Evolutionary conservation across 2,329 filamentous ascomycete species (phyloP).

Genomic region (Apiospora malaysiana): DNA sequence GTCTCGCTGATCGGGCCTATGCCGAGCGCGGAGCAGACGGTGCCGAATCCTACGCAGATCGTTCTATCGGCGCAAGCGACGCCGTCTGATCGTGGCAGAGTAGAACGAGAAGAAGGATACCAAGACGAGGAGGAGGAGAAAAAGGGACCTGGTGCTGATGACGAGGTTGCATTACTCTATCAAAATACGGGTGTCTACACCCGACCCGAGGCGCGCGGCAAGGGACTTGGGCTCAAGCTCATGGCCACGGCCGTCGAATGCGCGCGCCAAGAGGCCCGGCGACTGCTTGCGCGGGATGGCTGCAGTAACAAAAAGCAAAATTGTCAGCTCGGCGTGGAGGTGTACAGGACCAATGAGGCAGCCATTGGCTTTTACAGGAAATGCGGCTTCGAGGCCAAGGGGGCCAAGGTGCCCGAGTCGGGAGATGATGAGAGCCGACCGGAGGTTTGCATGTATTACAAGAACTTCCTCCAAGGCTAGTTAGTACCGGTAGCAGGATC

Average conservation of each 20-base stretch:
- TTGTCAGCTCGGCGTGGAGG: conserved; percentile 39
- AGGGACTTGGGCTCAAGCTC: conserved; percentile 42
- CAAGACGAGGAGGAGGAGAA: not conserved
- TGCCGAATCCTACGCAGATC: conserved; percentile 31
- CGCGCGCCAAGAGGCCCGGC: conserved; percentile 30
- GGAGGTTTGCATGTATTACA: conserved; percentile 35
- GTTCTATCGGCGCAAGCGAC: conserved; percentile 9
- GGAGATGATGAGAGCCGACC: conserved; percentile 17
- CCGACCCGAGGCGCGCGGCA: conserved; percentile 42
- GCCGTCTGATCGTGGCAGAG: not conserved
- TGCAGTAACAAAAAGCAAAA: conserved; percentile 25
- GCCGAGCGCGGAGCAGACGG: conserved; percentile 28
- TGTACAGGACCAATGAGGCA: conserved; percentile 40
- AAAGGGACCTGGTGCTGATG: conserved; percentile 9
- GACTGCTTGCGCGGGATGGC: not conserved
- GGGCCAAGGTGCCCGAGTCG: conserved; percentile 23
- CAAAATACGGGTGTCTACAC: conserved; percentile 44
- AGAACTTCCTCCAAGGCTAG: not conserved
- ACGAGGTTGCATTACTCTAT: conserved; percentile 23
- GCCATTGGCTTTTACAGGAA: conserved; percentile 43
- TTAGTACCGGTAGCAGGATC: too few species aligned
- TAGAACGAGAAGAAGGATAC: not conserved
- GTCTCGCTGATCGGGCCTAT: conserved; percentile 36
- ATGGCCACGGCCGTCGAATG: conserved; percentile 37
- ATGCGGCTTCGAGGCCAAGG: conserved; percentile 39